phyloP scores from a whole-genome alignment of 2,329 filamentous ascomycete genomes.

The Botryotinia calthae region DNA sequence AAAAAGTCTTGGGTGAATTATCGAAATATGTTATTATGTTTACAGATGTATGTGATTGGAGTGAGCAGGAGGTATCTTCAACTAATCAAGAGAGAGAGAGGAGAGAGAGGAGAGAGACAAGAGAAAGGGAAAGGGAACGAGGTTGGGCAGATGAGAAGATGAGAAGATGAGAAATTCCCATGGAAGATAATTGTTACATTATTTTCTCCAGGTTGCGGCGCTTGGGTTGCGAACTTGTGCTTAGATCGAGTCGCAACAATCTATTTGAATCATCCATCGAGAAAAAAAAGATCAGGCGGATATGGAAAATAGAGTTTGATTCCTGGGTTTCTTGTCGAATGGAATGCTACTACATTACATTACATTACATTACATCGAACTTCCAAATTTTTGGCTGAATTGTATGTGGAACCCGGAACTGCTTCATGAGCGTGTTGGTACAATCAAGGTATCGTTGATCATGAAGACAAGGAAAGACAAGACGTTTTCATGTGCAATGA shows the following conservation, averaged over 20 bases:
- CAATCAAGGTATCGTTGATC: not conserved
- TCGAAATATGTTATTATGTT: conserved; percentile 1
- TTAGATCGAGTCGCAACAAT: not conserved
- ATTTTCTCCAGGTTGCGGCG: conserved; percentile 8
- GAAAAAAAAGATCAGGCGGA: conserved; percentile 13
- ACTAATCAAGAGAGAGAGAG: not conserved
- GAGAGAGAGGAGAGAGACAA: not conserved
- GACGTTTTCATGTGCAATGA: conserved; percentile 11
- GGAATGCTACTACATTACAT: not conserved
- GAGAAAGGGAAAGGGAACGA: not conserved
- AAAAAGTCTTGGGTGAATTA: conserved; percentile 2
- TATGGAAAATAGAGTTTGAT: not conserved
- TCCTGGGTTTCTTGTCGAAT: not conserved
- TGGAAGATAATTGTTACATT: not conserved
- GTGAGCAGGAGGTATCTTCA: not conserved
- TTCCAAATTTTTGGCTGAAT: not conserved
- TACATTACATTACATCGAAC: not conserved
- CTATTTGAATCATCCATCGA: not conserved
- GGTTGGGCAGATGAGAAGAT: not conserved
- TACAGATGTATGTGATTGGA: not conserved
- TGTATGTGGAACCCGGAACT: not conserved
- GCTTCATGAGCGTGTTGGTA: not conserved
- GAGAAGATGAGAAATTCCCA: not conserved
- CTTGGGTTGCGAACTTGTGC: not conserved
- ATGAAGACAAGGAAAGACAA: conserved; percentile 11